A percentile compares a stretch with the other conserved stretches of the same genome.
These are phyloP conservation scores for Trichoderma sp. DNA, from an alignment of 2,329 filamentous ascomycete genomes.

Conservation along the genomic window DNA sequence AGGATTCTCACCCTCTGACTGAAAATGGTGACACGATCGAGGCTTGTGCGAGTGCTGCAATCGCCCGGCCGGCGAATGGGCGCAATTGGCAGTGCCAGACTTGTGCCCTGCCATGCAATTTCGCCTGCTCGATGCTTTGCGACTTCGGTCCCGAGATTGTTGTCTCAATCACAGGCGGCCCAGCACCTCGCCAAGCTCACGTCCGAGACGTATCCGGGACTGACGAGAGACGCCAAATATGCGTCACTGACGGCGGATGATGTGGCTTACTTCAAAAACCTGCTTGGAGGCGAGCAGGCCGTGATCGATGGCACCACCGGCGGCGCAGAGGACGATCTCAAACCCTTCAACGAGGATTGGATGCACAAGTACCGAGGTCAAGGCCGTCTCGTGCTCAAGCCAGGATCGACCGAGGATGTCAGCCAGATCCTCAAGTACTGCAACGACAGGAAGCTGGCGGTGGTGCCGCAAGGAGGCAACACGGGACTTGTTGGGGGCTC, in stretches of 20 bases:
- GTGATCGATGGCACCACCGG: conserved; percentile 78
- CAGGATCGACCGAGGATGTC: conserved; percentile 80
- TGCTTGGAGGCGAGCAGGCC: conserved; percentile 73
- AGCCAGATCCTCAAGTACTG: conserved; percentile 92
- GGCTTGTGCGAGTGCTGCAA: conserved; percentile 25
- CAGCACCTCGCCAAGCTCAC: conserved; percentile 64
- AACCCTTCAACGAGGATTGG: conserved; percentile 96
- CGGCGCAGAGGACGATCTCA: conserved; percentile 68
- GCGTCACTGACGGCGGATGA: conserved; percentile 72
- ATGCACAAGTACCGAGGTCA: conserved; percentile 98
- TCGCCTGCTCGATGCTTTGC: conserved; percentile 30
- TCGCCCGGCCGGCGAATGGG: conserved; percentile 18
- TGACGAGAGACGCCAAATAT: conserved; percentile 80
- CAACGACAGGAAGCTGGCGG: conserved; percentile 87
- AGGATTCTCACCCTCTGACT: neutral
- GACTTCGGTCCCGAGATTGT: conserved; percentile 33
- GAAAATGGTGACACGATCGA: conserved; percentile 27
- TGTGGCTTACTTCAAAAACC: conserved; percentile 75
- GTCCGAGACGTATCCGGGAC: conserved; percentile 78
- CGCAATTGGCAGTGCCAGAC: conserved; percentile 11
- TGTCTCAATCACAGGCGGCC: conserved; percentile 29
- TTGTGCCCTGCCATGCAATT: neutral
- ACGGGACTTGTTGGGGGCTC: conserved; percentile 94
- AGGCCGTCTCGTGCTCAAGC: conserved; percentile 82
- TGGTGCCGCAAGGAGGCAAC: conserved; percentile 96